Conservation (phyloP, 2,329 filamentous ascomycete genomes). For the Neurospora sp. region DNA sequence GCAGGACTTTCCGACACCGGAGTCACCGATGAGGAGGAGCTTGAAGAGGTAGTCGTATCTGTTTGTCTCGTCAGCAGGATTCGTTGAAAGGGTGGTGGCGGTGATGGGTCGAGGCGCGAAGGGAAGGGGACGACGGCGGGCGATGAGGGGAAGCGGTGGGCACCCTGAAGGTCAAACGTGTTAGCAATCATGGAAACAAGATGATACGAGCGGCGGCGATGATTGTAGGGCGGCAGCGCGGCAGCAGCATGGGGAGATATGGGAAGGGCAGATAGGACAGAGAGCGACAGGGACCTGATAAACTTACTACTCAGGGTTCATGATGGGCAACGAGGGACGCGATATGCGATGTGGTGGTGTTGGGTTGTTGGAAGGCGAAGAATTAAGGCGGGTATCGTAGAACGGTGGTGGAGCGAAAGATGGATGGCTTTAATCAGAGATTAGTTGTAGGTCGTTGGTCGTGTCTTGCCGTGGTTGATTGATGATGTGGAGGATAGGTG, state of each 20-base stretch:
- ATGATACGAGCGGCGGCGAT: background rate
- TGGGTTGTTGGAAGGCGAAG: constrained; percentile 1
- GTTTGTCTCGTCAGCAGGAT: constrained; percentile 19
- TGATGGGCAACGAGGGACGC: constrained; percentile 37
- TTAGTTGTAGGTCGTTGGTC: constrained; percentile 5
- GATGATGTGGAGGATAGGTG: constrained; percentile 18
- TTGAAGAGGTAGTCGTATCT: constrained; percentile 99
- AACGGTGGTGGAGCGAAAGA: constrained; percentile 5
- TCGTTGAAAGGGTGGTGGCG: background rate
- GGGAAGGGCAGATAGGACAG: background rate
- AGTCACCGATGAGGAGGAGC: constrained; percentile 99
- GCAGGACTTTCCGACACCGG: constrained; percentile 99
- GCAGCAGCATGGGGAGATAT: background rate
- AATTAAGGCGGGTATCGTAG: background rate
- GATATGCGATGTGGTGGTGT: background rate
- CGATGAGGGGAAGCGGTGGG: constrained; percentile 1
- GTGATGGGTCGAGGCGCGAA: background rate
- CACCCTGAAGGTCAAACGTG: constrained; percentile 4
- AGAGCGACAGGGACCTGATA: constrained; percentile 16
- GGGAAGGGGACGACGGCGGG: background rate
- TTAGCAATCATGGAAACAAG: constrained; percentile 11
- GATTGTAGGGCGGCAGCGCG: constrained; percentile 2
- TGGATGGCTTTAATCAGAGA: constrained; percentile 1
- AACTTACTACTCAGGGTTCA: constrained; percentile 90
- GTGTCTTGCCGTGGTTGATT: constrained; percentile 2